These are phyloP conservation scores for Thozetella sp. DNA, from an alignment of 495 filamentous ascomycete species.

Conservation along the genomic window DNA sequence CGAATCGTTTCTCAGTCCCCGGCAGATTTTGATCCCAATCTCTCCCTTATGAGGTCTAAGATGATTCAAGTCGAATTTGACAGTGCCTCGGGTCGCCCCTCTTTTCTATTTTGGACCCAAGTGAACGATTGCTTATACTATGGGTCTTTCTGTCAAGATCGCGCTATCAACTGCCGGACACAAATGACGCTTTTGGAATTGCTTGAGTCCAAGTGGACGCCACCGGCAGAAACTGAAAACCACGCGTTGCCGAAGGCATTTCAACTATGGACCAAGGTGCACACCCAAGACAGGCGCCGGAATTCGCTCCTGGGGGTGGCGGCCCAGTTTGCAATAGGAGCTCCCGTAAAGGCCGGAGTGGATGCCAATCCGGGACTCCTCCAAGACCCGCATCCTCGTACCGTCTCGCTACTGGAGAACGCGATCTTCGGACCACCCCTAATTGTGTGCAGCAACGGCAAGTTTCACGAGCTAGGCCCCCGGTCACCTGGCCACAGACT, in stretches of 20 bases:
- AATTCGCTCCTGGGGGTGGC: not conserved
- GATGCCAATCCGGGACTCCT: not conserved
- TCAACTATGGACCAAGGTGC: not conserved
- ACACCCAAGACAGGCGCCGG: not conserved
- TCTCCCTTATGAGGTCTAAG: not conserved
- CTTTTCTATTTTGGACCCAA: not conserved
- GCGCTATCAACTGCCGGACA: too few species aligned
- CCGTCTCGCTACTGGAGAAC: not conserved
- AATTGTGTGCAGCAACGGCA: too few species aligned
- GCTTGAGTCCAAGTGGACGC: too few species aligned
- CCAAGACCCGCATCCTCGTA: not conserved
- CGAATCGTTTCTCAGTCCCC: not conserved
- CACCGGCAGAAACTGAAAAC: not conserved
- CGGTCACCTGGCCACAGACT: too few species aligned
- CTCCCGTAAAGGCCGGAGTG: not conserved
- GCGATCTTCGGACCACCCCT: not conserved
- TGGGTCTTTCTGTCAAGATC: too few species aligned
- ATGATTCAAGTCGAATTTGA: too few species aligned
- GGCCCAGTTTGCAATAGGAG: not conserved
- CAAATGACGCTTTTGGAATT: too few species aligned
- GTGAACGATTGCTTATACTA: too few species aligned
- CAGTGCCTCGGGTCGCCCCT: not conserved
- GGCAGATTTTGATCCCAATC: not conserved
- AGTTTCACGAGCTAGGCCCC: too few species aligned
- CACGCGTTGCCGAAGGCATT: not conserved